Conservation (phyloP, 805 yeast genomes). For the Candida golubevii region DNA sequence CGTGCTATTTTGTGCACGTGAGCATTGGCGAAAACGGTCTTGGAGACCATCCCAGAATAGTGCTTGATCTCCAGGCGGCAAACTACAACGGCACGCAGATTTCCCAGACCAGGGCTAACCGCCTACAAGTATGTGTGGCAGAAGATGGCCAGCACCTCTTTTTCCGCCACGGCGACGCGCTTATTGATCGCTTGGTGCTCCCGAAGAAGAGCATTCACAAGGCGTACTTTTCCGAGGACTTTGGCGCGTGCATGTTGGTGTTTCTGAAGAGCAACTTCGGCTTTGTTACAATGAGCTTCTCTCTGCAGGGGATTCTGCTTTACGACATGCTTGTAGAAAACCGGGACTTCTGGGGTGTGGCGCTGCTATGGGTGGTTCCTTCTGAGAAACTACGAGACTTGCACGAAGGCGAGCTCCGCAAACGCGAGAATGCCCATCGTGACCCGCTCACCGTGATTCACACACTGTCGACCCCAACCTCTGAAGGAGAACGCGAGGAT, state of each 20-base stretch:
- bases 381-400: background rate
- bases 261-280: conserved; percentile 14
- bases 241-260: conserved; percentile 7
- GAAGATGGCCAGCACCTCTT: conserved; percentile 7
- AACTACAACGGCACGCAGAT: conserved; percentile 16
- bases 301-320: conserved; percentile 1
- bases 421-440: conserved; percentile 7
- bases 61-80: conserved; percentile 5
- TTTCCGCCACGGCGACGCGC: conserved; percentile 8
- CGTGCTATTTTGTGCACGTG: conserved; percentile 12
- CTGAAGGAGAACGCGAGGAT: background rate
- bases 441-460: conserved; percentile 8
- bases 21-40: conserved; percentile 14
- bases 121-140: conserved; percentile 10
- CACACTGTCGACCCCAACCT: background rate
- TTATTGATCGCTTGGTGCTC: conserved; percentile 15
- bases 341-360: conserved; percentile 3
- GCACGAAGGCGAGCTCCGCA: conserved; percentile 5
- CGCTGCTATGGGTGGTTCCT: background rate
- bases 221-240: conserved; percentile 9
- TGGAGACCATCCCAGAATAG: conserved; percentile 8
- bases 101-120: conserved; percentile 1
- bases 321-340: conserved; percentile 1
- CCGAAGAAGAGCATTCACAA: conserved; percentile 8
- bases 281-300: conserved; percentile 7